phyloP scores from a whole-genome alignment of 2,329 filamentous ascomycete genomes.

The Cryphonectria parasitica region DNA sequence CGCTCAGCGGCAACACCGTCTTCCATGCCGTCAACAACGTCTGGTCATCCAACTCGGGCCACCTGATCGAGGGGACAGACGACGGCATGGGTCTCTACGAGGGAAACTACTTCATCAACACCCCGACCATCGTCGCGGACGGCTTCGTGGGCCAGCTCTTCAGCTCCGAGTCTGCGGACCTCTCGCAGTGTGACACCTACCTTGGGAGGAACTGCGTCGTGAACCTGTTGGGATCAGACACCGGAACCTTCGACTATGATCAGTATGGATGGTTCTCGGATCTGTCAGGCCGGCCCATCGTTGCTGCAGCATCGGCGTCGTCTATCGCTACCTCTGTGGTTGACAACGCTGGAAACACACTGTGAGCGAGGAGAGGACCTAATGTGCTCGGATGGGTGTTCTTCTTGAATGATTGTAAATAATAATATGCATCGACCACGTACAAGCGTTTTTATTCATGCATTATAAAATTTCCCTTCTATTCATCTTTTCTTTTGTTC shows the following conservation, averaged over 20 bases:
- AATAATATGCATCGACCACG: not conserved
- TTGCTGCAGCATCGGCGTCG: conserved; percentile 1
- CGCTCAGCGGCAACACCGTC: conserved; percentile 58
- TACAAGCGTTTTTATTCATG: not conserved
- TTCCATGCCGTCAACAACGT: conserved; percentile 67
- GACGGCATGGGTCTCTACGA: conserved; percentile 54
- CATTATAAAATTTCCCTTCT: not conserved
- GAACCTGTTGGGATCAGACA: conserved; percentile 6
- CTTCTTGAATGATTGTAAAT: not conserved
- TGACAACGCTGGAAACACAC: conserved; percentile 3
- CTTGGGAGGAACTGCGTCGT: conserved; percentile 15
- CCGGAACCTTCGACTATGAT: not conserved
- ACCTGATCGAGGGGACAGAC: conserved; percentile 57
- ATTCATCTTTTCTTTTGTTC: too few species aligned
- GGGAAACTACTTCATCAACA: conserved; percentile 62
- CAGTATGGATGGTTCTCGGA: conserved; percentile 1
- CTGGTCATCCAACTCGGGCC: conserved; percentile 56
- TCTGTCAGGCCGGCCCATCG: not conserved
- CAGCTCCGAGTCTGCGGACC: conserved; percentile 9
- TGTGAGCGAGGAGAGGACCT: not conserved
- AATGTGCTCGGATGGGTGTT: not conserved
- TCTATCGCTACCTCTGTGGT: not conserved
- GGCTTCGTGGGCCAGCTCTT: conserved; percentile 31
- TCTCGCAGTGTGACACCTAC: conserved; percentile 4
- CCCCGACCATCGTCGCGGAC: conserved; percentile 45